A percentile compares a stretch with the other conserved stretches of the same genome.
phyloP scores from a whole-genome alignment of 495 filamentous ascomycete species.

The Penicillium mononematosum region DNA sequence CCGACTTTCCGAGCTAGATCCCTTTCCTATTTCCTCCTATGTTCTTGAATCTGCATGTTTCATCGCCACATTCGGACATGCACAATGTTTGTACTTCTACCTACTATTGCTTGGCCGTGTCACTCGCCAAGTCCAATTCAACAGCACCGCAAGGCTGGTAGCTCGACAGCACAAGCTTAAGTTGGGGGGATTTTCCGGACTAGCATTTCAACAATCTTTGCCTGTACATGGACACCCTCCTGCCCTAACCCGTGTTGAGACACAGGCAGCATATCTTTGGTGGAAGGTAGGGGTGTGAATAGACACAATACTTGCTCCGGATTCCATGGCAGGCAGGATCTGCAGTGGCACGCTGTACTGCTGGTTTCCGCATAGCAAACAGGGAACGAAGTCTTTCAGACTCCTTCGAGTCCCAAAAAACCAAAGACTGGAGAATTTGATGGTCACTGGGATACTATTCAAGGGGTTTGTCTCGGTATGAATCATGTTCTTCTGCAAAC shows the following conservation, averaged over 20 bases:
- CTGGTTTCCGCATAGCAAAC: neutral
- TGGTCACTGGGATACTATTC: neutral
- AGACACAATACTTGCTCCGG: slow-evolving; percentile 11
- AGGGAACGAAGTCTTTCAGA: neutral
- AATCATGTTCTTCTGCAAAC: slow-evolving; percentile 10
- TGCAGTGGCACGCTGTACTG: slow-evolving; percentile 5
- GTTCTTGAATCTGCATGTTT: neutral
- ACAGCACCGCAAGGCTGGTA: slow-evolving; percentile 19
- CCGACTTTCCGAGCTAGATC: neutral
- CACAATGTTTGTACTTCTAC: neutral
- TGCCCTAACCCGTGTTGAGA: slow-evolving; percentile 3
- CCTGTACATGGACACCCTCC: slow-evolving; percentile 22
- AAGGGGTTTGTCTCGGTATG: slow-evolving; percentile 15
- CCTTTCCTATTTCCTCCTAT: neutral
- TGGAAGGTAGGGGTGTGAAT: slow-evolving; percentile 9
- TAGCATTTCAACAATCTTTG: slow-evolving; percentile 22
- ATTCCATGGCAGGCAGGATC: slow-evolving; percentile 2
- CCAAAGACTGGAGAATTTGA: neutral
- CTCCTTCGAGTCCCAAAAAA: neutral
- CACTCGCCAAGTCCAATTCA: slow-evolving; percentile 9
- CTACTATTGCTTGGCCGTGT: neutral
- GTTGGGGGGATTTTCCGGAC: slow-evolving; percentile 25
- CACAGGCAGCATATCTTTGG: neutral
- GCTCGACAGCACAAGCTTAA: slow-evolving; percentile 17
- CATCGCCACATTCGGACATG: neutral